Conservation (phyloP, 2,329 filamentous ascomycete species). For the Fusarium keratoplasticum region DNA sequence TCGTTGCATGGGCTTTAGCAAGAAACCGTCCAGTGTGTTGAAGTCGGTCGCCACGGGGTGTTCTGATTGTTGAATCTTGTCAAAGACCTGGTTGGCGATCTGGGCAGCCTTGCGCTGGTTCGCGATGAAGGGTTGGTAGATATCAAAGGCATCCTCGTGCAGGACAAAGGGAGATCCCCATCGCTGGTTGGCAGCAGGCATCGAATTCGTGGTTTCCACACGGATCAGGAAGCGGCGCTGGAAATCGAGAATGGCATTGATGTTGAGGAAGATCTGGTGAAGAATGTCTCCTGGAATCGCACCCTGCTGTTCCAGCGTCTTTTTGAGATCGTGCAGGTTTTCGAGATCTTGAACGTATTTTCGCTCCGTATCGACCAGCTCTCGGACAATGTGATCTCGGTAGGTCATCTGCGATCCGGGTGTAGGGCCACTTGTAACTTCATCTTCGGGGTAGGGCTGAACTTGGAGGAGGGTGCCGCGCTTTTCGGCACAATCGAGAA, state of each 20-base stretch:
- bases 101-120: constrained; percentile 93
- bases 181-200: constrained; percentile 80
- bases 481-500: constrained; percentile 86
- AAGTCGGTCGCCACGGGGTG: constrained; percentile 87
- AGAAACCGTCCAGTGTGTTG: constrained; percentile 88
- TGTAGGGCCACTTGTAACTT: constrained; percentile 54
- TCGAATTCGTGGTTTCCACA: constrained; percentile 93
- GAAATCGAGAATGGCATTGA: constrained; percentile 94
- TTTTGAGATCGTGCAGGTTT: constrained; percentile 92
- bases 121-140: constrained; percentile 97
- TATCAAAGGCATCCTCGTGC: constrained; percentile 88
- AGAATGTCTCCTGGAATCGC: constrained; percentile 89
- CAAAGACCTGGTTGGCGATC: constrained; percentile 85
- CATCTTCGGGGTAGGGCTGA: constrained; percentile 68
- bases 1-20: constrained; percentile 96
- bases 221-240: constrained; percentile 95
- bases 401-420: constrained; percentile 77
- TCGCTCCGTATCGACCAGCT: constrained; percentile 93
- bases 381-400: constrained; percentile 88
- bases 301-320: constrained; percentile 86
- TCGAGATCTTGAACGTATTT: constrained; percentile 98
- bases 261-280: constrained; percentile 95
- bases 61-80: constrained; percentile 82
- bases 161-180: constrained; percentile 94
- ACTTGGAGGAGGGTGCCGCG: constrained; percentile 77